phyloP scores from a whole-genome alignment of 331 rosid species.

The Quercus tomentella region DNA sequence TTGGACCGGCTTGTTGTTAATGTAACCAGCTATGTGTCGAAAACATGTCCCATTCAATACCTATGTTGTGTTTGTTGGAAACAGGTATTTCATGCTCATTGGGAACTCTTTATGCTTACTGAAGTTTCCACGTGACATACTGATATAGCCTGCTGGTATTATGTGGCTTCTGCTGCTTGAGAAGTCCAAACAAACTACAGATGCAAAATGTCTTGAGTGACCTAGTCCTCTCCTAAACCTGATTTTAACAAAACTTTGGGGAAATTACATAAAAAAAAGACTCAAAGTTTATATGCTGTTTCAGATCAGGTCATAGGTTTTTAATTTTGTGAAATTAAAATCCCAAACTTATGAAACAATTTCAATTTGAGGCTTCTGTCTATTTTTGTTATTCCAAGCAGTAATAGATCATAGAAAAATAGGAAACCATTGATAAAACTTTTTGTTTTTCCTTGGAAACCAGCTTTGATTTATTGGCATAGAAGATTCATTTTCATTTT shows the following conservation, averaged over 20 bases:
- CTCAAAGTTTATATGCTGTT: too few species aligned
- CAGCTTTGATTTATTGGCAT: too few species aligned
- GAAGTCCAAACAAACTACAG: not conserved
- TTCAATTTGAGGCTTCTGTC: too few species aligned
- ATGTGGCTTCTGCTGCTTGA: not conserved
- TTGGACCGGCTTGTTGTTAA: not conserved
- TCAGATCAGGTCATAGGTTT: too few species aligned
- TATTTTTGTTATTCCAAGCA: too few species aligned
- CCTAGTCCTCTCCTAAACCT: not conserved
- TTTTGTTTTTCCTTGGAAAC: too few species aligned
- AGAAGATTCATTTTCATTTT: too few species aligned
- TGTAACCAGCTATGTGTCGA: not conserved
- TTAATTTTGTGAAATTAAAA: too few species aligned
- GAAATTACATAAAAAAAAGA: too few species aligned
- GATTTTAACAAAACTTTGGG: not conserved
- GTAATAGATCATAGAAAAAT: too few species aligned
- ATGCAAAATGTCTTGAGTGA: not conserved
- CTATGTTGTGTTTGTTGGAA: not conserved
- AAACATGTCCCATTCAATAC: not conserved
- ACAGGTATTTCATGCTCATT: not conserved
- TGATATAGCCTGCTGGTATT: not conserved
- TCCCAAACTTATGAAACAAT: too few species aligned
- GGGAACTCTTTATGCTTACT: not conserved
- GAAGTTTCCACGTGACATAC: not conserved
- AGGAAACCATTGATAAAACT: too few species aligned